A percentile compares a stretch with the other conserved stretches of the same genome.
These are phyloP conservation scores for Penicillium psychrofluorescens DNA, from an alignment of 495 filamentous ascomycete species.

Conservation along the genomic window DNA sequence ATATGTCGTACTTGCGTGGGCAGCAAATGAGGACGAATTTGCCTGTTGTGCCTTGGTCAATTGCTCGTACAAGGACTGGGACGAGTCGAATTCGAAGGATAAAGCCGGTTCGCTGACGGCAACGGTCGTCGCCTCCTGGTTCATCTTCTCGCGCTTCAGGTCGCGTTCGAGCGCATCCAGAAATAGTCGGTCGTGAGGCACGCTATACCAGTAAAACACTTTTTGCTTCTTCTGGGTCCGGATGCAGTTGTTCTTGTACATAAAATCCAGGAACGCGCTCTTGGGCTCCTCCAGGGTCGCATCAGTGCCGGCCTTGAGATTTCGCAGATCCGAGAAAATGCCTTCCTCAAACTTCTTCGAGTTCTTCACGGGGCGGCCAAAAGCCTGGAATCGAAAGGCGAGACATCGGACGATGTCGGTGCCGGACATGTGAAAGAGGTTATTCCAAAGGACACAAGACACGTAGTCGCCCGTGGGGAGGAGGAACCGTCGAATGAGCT, in stretches of 20 bases:
- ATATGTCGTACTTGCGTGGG: slow-evolving; percentile 69
- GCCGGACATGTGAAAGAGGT: slow-evolving; percentile 97
- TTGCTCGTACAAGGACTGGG: slow-evolving; percentile 97
- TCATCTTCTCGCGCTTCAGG: slow-evolving; percentile 98
- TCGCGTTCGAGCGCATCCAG: slow-evolving; percentile 95
- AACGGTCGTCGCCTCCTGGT: slow-evolving; percentile 92
- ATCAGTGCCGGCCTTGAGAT: slow-evolving; percentile 96
- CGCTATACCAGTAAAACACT: slow-evolving; percentile 99
- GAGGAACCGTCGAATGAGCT: slow-evolving; percentile 92
- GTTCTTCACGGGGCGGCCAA: slow-evolving; percentile 97
- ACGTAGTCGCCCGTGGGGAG: slow-evolving; percentile 97
- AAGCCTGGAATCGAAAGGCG: slow-evolving; percentile 97
- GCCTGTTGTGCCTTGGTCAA: slow-evolving; percentile 99
- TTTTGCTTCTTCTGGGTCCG: slow-evolving; percentile 99
- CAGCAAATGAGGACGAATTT: slow-evolving; percentile 91
- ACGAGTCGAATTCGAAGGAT: slow-evolving; percentile 98
- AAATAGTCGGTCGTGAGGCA: slow-evolving; percentile 95
- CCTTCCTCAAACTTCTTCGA: slow-evolving; percentile 99
- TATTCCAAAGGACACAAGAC: slow-evolving; percentile 97
- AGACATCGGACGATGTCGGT: slow-evolving; percentile 98
- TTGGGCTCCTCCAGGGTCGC: slow-evolving; percentile 99
- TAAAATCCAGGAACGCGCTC: slow-evolving; percentile 94
- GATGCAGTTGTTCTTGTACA: slow-evolving; percentile 99
- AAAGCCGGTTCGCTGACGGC: slow-evolving; percentile 93
- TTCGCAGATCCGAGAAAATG: slow-evolving; percentile 97